Base-by-base conservation (phyloP, 495 filamentous ascomycete genomes). In the Aspergillus hancockii region DNA sequence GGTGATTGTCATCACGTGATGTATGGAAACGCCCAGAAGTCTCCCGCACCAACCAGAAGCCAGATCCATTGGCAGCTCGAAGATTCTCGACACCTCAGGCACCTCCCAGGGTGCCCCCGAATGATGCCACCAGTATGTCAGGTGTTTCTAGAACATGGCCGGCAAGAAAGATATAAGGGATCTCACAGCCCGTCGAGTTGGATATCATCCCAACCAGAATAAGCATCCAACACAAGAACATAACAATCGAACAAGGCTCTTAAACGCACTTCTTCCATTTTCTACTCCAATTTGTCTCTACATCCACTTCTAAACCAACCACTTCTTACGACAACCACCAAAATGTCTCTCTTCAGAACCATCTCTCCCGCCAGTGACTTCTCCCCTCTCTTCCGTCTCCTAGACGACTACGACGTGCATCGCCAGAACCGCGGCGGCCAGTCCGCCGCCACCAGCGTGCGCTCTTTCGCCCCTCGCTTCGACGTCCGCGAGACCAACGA, bases 401-500 rank as follows among this genome's bases (percentile, higher is more conserved):
- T 79, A 34, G 76, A 79, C 57, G 74, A 77, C 69, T 77, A 76
- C 46, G 77, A 79, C 57, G 38, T 55, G 63, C 77, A 78, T 67
- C 75, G 73, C 56, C 67, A 70, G 41, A 62, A 47, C 55, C 62
- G 60, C 47, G 19, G 60, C 47, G 19, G 50, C 43, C 49, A 64
- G n/a, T 7, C 49, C 45, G 40, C 49, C 45, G 40, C 68, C 30
- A 46, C 68, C 30, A 46, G 63, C 32, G 53, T 67, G 30, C 73
- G 72, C 49, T 74, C 81, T 32, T 93, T 92, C 77, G 73, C 79
- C 7, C 91, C 90, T 28, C 84, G 85, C 66, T 96, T 97, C 74
- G 93, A 97, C 71, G 79, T 96, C 57, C 83, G 82, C 60, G 92
- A 97, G 75, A 80, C 77, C 22, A 77, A 81, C 47, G 71, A 85